Conservation (phyloP, 257 asterid genomes). For the Solanum bukasovii region DNA sequence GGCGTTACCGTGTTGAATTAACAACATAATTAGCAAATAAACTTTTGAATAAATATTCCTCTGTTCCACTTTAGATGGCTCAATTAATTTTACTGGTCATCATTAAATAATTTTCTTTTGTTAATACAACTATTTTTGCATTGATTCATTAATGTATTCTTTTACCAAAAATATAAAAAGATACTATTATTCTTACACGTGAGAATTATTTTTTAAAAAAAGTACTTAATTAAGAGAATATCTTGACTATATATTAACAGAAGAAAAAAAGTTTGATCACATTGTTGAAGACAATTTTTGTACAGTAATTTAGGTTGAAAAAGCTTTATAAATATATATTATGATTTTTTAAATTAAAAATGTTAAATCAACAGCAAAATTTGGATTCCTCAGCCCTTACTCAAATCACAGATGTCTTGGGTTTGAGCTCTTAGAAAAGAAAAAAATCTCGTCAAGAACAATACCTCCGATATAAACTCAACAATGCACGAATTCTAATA, state of each 20-base stretch:
- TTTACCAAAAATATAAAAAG: not conserved
- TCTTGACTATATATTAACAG: not conserved
- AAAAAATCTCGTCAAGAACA: not conserved
- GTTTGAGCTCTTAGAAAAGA: not conserved
- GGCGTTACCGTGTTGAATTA: not conserved
- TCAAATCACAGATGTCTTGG: not conserved
- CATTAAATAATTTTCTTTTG: not conserved
- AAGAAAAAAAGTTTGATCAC: not conserved
- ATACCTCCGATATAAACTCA: rapidly evolving
- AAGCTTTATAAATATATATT: not conserved
- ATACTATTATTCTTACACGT: not conserved
- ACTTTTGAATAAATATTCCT: not conserved
- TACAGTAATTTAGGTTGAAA: not conserved
- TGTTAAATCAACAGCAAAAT: not conserved
- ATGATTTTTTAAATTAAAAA: not conserved
- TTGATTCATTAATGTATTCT: not conserved
- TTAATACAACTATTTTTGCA: not conserved
- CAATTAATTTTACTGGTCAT: not conserved
- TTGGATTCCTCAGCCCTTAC: not conserved
- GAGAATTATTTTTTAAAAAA: too few relatives aligned
- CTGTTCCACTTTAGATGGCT: not conserved
- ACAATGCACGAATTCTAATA: not conserved
- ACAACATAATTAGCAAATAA: not conserved
- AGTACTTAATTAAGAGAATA: not conserved
- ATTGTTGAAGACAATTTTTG: not conserved